These are phyloP conservation scores for Tillandsia leiboldiana DNA, from an alignment of 176 grass and related monocot species.

Conservation along the genomic window DNA sequence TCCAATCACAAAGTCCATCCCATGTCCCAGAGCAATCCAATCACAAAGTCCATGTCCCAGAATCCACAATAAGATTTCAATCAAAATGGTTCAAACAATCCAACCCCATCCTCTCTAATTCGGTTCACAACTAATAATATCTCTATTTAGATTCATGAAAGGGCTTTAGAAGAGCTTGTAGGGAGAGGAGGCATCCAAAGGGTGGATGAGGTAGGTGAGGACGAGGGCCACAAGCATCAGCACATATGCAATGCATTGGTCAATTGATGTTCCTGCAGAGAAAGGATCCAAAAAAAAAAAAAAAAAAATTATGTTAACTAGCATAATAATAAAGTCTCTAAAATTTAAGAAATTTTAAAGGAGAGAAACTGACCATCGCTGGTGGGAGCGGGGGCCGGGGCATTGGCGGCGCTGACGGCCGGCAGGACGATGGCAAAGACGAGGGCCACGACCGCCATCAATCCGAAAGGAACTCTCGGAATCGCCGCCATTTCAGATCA, in stretches of 20 bases:
- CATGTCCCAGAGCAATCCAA: too few relatives aligned
- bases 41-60: too few relatives aligned
- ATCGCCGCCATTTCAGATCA: conserved; percentile 3
- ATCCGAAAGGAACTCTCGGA: conserved; percentile 13
- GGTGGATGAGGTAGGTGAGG: conserved; percentile 79
- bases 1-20: too few relatives aligned
- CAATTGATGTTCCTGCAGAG: conserved; percentile 50
- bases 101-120: not conserved
- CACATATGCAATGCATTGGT: conserved; percentile 59
- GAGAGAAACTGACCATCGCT: conserved; percentile 29
- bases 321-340: not conserved
- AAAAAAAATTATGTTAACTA: not conserved
- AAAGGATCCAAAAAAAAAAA: not conserved
- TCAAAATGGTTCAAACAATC: not conserved
- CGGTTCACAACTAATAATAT: not conserved
- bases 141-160: not conserved
- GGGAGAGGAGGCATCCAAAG: conserved; percentile 54
- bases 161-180: conserved; percentile 50
- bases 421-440: conserved; percentile 15
- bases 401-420: conserved; percentile 12
- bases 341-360: not conserved
- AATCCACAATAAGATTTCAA: too few relatives aligned
- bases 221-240: conserved; percentile 65
- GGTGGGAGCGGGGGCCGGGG: conserved; percentile 29
- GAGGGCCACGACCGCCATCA: conserved; percentile 29